Conservation (phyloP, 2,329 filamentous ascomycete genomes). For the Talaromyces piceae region DNA sequence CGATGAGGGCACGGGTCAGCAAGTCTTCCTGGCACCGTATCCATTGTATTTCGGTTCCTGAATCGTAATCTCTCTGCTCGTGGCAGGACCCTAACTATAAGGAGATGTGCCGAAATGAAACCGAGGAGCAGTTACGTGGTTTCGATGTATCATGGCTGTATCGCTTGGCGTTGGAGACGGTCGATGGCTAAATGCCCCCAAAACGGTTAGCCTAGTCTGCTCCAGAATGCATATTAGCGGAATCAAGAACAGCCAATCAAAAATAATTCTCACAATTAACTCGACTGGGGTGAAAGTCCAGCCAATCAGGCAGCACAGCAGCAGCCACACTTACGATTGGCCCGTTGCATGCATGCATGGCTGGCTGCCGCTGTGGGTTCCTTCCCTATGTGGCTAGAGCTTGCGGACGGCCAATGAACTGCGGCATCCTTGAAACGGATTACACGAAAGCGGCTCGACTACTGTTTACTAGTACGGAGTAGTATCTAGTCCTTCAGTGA, state of each 20-base stretch:
- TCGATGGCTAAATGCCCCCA: no score
- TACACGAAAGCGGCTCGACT: background rate
- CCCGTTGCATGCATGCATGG: background rate
- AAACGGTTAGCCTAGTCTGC: background rate
- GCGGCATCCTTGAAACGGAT: background rate
- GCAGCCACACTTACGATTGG: background rate
- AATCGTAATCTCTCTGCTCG: no score
- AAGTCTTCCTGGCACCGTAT: no score
- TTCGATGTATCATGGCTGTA: no score
- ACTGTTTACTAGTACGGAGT: background rate
- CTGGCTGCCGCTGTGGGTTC: background rate
- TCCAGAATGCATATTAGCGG: background rate
- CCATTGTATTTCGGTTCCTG: no score
- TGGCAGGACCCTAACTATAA: no score
- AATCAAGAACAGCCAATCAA: background rate
- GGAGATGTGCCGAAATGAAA: no score
- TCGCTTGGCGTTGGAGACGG: no score
- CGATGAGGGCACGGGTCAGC: no score
- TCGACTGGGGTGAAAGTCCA: background rate
- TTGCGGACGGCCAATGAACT: background rate
- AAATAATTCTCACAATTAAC: background rate
- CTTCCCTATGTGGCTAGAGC: background rate
- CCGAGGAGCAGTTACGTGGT: no score
- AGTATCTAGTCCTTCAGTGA: background rate
- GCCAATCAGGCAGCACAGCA: background rate